These are phyloP conservation scores for Raffaelea ambrosiae DNA, from an alignment of 2,329 filamentous ascomycete species.

Conservation along the genomic window DNA sequence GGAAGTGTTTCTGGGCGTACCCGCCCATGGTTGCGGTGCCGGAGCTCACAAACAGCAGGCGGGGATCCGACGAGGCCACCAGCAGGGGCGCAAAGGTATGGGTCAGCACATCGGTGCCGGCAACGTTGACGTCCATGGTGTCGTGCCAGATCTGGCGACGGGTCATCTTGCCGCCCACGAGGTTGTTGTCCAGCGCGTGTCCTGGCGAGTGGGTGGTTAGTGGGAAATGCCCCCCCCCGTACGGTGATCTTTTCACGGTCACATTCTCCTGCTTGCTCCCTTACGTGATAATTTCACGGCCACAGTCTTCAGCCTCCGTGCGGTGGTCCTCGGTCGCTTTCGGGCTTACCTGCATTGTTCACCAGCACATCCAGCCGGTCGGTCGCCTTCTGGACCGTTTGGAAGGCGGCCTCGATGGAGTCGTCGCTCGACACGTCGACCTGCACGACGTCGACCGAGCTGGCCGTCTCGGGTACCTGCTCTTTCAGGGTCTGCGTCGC, in stretches of 20 bases:
- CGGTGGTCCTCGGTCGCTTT: no score
- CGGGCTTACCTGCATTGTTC: constrained; percentile 22
- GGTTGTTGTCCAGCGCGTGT: neutral
- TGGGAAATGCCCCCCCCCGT: no score
- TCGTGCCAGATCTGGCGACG: constrained; percentile 35
- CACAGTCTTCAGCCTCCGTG: no score
- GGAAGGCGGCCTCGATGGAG: constrained; percentile 21
- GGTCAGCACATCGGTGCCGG: constrained; percentile 35
- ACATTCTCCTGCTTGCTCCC: no score
- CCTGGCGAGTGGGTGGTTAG: neutral
- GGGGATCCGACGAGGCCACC: constrained; percentile 31
- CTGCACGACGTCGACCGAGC: constrained; percentile 15
- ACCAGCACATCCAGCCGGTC: constrained; percentile 24
- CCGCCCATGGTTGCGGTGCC: constrained; percentile 29
- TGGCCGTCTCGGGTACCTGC: constrained; percentile 6
- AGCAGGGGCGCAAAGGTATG: constrained; percentile 34
- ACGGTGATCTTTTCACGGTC: no score
- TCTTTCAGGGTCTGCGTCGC: constrained; percentile 10
- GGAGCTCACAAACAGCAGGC: constrained; percentile 40
- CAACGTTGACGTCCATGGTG: constrained; percentile 41
- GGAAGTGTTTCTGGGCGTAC: neutral
- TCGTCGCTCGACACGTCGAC: constrained; percentile 23
- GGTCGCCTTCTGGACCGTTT: constrained; percentile 16
- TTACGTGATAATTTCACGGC: no score
- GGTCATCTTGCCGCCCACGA: constrained; percentile 5